Evolutionary conservation across 768 basidiomycete species (phyloP), one percentile per base, ranked within the genome.

Genomic region (Boletus rubroflammeus): DNA sequence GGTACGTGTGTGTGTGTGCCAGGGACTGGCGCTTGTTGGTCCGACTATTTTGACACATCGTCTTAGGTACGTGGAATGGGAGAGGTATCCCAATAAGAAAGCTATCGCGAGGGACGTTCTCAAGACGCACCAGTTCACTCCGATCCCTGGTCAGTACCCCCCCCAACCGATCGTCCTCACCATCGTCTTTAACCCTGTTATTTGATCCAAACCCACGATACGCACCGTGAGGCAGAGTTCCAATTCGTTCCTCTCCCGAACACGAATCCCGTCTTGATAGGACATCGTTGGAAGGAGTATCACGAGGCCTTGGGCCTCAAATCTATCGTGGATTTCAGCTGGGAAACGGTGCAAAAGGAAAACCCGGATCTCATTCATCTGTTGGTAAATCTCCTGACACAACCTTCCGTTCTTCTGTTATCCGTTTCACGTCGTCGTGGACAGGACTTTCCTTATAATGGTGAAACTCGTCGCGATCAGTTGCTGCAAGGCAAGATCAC

Each of bases 381-480:
- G 21, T 68, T 81, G 23, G 58, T 58, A 21, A 54, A 23, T 55
- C 31, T 44, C 39, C 39, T 21, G 19, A 39, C 36, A 15, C 14
- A 6, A n/a, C n/a, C 17, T 3, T n/a, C 36, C 2, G 13, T 40
- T 6, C 19, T 23, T 14, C 36, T 28, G n/a, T 13, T 19, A n/a
- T 29, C 8, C 5, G 21, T 36, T 42, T 36, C 15, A 11, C 26
- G 10, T 23, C 17, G 3, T 40, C 19, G 19, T 21, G 21, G 34
- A 5, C 13, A 60, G 59, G 77, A 81, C 61, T 82, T 81, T 61
- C 81, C 81, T 8, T 81, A 80, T 61, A 81, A 81, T 58, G 80
- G 80, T 31, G 81, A 81, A 60, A 81, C 80, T 8, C 72, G 67
- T 19, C 68, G 74, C 13, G 62, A 74, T 17, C 73, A 78, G 54